These are phyloP conservation scores for Phytophthora aleatoria DNA, from an alignment of 352 stramenopile genomes.

Conservation along the genomic window DNA sequence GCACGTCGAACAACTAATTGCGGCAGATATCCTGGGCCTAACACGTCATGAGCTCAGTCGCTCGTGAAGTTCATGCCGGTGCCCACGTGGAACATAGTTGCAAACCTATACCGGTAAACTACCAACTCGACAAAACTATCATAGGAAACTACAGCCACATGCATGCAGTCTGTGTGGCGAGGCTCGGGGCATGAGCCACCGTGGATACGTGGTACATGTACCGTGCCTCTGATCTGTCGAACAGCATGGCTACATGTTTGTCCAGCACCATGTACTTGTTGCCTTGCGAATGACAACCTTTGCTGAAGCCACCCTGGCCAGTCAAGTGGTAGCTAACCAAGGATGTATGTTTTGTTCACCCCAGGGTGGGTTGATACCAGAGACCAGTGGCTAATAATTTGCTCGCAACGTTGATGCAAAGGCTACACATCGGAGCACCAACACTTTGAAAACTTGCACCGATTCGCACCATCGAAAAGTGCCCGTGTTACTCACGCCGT, in stretches of 20 bases:
- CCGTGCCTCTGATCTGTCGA: not conserved
- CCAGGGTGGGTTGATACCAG: conserved; percentile 11
- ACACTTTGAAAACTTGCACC: not conserved
- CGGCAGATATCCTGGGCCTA: conserved; percentile 20
- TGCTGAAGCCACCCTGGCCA: conserved; percentile 5
- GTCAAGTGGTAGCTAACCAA: conserved; percentile 6
- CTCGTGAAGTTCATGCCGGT: conserved; percentile 6
- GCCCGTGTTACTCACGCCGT: not conserved
- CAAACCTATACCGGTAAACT: too few relatives aligned
- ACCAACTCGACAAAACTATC: too few relatives aligned
- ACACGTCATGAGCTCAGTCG: conserved; percentile 31
- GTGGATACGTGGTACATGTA: conserved; percentile 19
- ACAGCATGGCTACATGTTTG: conserved; percentile 10
- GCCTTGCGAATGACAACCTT: not conserved
- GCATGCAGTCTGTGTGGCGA: too few relatives aligned
- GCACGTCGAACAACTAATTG: conserved; percentile 17
- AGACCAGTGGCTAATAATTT: not conserved
- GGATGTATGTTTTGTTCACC: not conserved
- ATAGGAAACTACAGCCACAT: too few relatives aligned
- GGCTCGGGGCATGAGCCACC: not conserved
- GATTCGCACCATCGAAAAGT: conserved; percentile 6
- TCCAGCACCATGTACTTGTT: conserved; percentile 2
- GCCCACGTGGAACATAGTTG: conserved; percentile 4
- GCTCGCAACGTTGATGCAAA: not conserved
- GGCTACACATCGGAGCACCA: conserved; percentile 2